Evolutionary conservation across 2,329 filamentous ascomycete species (phyloP), one percentile per base, ranked within the genome.

Genomic region (Fusarium virguliforme): DNA sequence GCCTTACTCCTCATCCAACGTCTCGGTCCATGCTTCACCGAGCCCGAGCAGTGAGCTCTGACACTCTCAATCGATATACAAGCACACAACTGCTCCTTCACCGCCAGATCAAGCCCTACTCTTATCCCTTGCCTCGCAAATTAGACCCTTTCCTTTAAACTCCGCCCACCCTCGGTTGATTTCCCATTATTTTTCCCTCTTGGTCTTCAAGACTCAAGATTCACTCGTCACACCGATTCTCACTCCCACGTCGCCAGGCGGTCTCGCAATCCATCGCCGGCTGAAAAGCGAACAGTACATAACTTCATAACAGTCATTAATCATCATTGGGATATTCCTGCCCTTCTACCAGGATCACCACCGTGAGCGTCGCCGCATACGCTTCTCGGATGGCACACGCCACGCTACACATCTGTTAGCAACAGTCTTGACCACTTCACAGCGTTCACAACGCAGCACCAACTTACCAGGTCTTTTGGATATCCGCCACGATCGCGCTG

Each of bases 341-440:
- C 83, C 85, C 73, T 62, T 91, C 88, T 40, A 91, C 84, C 60
- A 94, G 80, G 62, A 94, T 92, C 41, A 93, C 89, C 41, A 94
- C 91, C 53, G 89, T 92, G 59, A 94, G 79, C 37, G 90, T 90
- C 15, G 90, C 91, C 3, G 92, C 92, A 79, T 92, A 94, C 32
- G 92, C 91, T 79, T 94, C 92, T 66, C 92, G 85, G 64, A 94
- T 90, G 9, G 91, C 90, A 78, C 92, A 94, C 15, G 91, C 87
- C 85, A 93, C 89, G 80, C 90, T 90, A 60, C 26, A 60, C 48
- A n/a, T 46, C 55, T 18, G 54, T 75, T 57, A 73, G 64, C 65
- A 57, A 3, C 15, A 46, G 48, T 35, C 50, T n/a, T 56, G 41
- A 35, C 2, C 9, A 6, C 35, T n/a, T 22, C 22, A 15, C 13